Percentiles rank a stretch among this genome's conserved stretches.
These are phyloP conservation scores for Syzygium aromaticum DNA, from an alignment of 345 rosid genomes.

Conservation along the genomic window DNA sequence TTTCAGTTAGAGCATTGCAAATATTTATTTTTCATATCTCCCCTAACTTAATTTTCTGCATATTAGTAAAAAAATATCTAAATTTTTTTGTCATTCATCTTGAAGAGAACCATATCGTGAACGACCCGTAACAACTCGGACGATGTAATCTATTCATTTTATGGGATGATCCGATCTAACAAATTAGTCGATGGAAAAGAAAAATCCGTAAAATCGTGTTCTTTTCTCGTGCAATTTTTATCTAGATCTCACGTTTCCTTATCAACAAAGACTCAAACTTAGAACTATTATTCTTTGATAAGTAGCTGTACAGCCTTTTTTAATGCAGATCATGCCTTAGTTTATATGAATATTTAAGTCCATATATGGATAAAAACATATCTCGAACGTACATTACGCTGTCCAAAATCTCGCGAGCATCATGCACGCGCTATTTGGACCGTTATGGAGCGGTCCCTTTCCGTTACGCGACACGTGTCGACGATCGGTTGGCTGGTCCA, in stretches of 20 bases:
- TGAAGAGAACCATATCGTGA: neutral
- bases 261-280: neutral
- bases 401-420: neutral
- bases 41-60: neutral
- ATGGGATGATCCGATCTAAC: neutral
- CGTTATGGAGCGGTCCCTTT: neutral
- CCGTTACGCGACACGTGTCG: neutral
- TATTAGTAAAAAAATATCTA: neutral
- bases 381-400: neutral
- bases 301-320: neutral
- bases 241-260: neutral
- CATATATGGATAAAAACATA: neutral
- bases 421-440: neutral
- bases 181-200: neutral
- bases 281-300: neutral
- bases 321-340: neutral
- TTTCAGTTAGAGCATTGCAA: neutral
- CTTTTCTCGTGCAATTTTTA: neutral
- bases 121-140: rapidly evolving
- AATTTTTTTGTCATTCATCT: rapidly evolving
- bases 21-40: neutral
- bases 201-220: neutral
- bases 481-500: neutral
- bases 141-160: neutral
- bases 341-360: neutral